Base-by-base conservation (phyloP, 768 basidiomycete species). In the Sporobolomyces phaffii region DNA sequence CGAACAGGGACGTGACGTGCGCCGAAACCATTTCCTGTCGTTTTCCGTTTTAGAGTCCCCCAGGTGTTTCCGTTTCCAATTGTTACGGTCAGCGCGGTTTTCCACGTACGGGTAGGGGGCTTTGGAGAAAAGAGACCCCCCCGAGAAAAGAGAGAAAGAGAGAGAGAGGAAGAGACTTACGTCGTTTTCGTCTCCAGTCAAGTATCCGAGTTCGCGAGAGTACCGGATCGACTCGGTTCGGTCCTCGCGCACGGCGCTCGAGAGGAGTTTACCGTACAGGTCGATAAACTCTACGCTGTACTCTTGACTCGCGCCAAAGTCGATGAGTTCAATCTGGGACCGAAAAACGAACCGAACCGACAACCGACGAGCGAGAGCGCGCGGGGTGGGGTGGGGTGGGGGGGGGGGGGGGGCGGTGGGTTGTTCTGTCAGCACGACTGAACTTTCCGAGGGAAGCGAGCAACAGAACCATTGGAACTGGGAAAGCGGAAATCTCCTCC, bases 281-380 rank as follows among this genome's bases (percentile, higher is more conserved):
- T 92, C 88, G 79, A 96, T 91, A 76, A 98, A 99, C 61, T 83
- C 82, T 65, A 85, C 84, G 0, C 84, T 82, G 78, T 97, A 99
- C 72, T 85, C 86, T 29, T 92, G 83, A 0, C 91, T 91, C 14
- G 96, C 96, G 36, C 96, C 96, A 74, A 98, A 98, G 78, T 99
- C 96, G 58, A 99, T 88, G 29, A 99, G 80, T 71, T 89, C 89
- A 41, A 93, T 80, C 86, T 90, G 66, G 44, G n/a, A n/a, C n/a
- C n/a, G n/a, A n/a, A n/a, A n/a, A n/a, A n/a, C n/a, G n/a, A n/a
- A n/a, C n/a, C n/a, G n/a, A n/a, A n/a, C n/a, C n/a, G n/a, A n/a
- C n/a, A n/a, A n/a, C n/a, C n/a, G n/a, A n/a, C n/a, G n/a, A n/a
- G n/a, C n/a, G n/a, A n/a, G n/a, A n/a, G n/a, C n/a, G n/a, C n/a